These are phyloP conservation scores for Candida sphagnicola DNA, from an alignment of 805 yeast species.

Conservation along the genomic window DNA sequence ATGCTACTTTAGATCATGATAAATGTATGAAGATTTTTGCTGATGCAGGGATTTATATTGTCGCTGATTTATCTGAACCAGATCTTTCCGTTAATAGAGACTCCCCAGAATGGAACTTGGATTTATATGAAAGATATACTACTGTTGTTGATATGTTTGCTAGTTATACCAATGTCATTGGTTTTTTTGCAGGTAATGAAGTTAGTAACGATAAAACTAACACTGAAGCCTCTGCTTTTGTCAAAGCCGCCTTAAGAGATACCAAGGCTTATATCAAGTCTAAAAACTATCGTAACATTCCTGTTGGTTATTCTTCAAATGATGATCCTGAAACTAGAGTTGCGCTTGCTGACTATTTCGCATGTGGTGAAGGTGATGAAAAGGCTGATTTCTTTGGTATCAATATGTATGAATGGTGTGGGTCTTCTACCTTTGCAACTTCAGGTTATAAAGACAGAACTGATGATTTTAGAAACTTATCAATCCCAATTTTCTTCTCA, in stretches of 20 bases:
- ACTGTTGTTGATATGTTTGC: slow-evolving; percentile 77
- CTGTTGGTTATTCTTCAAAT: slow-evolving; percentile 91
- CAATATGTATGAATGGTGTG: slow-evolving; percentile 90
- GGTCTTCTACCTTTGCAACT: slow-evolving; percentile 48
- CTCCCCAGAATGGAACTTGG: slow-evolving; percentile 73
- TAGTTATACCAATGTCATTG: slow-evolving; percentile 76
- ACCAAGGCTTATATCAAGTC: slow-evolving; percentile 67
- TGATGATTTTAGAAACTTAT: slow-evolving; percentile 62
- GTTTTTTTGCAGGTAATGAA: slow-evolving; percentile 98
- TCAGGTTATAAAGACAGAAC: slow-evolving; percentile 76
- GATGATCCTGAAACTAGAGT: slow-evolving; percentile 83
- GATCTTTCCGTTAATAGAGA: slow-evolving; percentile 70
- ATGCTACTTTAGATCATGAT: slow-evolving; percentile 34
- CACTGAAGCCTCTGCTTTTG: slow-evolving; percentile 88
- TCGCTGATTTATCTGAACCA: slow-evolving; percentile 61
- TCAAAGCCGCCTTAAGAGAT: slow-evolving; percentile 95
- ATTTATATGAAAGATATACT: slow-evolving; percentile 71
- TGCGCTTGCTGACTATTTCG: slow-evolving; percentile 75
- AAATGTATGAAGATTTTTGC: slow-evolving; percentile 41
- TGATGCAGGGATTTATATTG: slow-evolving; percentile 42
- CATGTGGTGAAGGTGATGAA: slow-evolving; percentile 68
- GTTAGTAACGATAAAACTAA: slow-evolving; percentile 81
- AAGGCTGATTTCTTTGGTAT: slow-evolving; percentile 79
- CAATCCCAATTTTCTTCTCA: slow-evolving; percentile 81
- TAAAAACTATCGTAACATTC: slow-evolving; percentile 69